Conservation (phyloP, 1,139 yeast species). For the Geotrichum cucujoidarum region DNA sequence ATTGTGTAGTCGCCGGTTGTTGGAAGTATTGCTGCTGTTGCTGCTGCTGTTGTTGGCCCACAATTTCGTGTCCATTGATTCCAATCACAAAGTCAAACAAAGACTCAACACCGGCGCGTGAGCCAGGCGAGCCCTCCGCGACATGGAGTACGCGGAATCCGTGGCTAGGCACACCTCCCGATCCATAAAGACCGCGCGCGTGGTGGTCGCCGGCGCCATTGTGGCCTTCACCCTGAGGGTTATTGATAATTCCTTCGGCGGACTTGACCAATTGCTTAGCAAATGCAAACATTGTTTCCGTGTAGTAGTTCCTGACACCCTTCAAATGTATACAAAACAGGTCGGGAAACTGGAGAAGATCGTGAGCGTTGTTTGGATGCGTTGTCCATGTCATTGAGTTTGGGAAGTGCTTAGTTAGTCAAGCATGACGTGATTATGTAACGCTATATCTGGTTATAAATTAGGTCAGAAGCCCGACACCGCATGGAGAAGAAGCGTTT, state of each 20-base stretch:
- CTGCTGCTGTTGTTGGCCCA: constrained; percentile 7
- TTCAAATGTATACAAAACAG: too few relatives aligned
- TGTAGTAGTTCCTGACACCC: too few relatives aligned
- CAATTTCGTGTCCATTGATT: constrained; percentile 62
- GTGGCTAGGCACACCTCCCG: constrained; percentile 40
- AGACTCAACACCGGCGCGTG: constrained; percentile 60
- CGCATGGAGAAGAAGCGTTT: too few relatives aligned
- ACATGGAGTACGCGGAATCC: constrained; percentile 57
- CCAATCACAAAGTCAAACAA: constrained; percentile 84
- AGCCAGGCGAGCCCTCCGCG: constrained; percentile 42
- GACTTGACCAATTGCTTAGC: constrained; percentile 79
- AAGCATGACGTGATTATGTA: too few relatives aligned
- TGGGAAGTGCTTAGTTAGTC: too few relatives aligned
- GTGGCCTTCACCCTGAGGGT: constrained; percentile 28
- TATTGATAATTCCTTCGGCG: constrained; percentile 47
- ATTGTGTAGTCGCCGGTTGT: background rate
- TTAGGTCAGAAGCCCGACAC: too few relatives aligned
- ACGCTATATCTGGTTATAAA: too few relatives aligned
- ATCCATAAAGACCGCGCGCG: constrained; percentile 30
- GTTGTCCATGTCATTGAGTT: background rate
- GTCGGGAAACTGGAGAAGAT: background rate
- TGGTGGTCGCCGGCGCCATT: constrained; percentile 37
- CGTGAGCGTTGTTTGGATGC: background rate
- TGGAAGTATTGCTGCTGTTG: background rate
- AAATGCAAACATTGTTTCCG: constrained; percentile 79